phyloP scores from a whole-genome alignment of 208 protist genomes.

The Lotmaria passim region DNA sequence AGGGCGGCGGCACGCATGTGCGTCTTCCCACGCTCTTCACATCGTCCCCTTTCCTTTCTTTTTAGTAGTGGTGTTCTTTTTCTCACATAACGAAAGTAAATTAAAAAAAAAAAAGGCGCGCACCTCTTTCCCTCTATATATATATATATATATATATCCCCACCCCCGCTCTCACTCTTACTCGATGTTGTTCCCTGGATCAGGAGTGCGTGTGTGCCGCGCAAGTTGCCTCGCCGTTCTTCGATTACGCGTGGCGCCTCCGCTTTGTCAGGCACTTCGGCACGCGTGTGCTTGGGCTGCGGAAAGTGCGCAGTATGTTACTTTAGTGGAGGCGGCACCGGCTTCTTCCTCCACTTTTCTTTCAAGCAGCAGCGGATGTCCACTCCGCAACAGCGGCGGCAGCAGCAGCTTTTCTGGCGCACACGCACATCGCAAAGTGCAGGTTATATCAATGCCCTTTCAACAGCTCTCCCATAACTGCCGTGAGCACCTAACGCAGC shows the following conservation, averaged over 20 bases:
- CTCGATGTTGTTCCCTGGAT: not conserved
- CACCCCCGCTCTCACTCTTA: too few species aligned
- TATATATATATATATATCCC: too few species aligned
- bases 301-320: not conserved
- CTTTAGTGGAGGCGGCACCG: not conserved
- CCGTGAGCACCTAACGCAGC: conserved; percentile 25
- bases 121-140: not conserved
- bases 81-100: too few species aligned
- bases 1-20: not conserved
- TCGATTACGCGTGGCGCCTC: not conserved
- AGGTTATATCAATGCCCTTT: conserved; percentile 2
- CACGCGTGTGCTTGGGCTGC: not conserved
- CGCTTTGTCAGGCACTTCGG: not conserved
- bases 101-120: not conserved
- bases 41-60: not conserved
- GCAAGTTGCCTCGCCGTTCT: not conserved
- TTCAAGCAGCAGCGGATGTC: not conserved
- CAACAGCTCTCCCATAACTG: conserved; percentile 16
- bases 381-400: not conserved
- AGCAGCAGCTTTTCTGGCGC: not conserved
- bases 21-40: not conserved
- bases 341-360: not conserved
- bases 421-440: conserved; percentile 1
- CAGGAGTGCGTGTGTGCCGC: not conserved
- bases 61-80: too few species aligned